phyloP scores from a whole-genome alignment of 73 alveolate species.

The Paramecium primaurelia region DNA sequence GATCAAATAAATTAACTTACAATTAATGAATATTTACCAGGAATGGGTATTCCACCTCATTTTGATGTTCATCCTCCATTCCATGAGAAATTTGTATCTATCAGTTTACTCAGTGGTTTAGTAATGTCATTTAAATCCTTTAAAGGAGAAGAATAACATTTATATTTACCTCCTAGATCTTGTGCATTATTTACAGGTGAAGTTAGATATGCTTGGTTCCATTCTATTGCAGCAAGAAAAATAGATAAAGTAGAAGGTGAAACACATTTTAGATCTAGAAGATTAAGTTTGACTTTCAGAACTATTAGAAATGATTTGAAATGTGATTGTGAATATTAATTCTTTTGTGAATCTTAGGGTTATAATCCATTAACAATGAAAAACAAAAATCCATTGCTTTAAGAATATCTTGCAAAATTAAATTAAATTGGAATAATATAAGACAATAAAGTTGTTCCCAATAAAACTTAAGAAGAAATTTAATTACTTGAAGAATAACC shows the following conservation, averaged over 20 bases:
- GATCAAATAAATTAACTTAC: conserved; percentile 70
- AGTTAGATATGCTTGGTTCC: conserved; percentile 79
- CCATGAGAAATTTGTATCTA: conserved; percentile 70
- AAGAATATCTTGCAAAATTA: conserved; percentile 36
- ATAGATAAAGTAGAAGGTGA: conserved; percentile 74
- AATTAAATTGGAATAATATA: conserved; percentile 62
- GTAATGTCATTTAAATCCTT: conserved; percentile 76
- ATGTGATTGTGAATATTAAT: conserved; percentile 72
- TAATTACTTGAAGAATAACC: conserved; percentile 55
- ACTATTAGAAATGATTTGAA: conserved; percentile 64
- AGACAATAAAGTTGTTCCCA: conserved; percentile 67
- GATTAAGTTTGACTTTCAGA: conserved; percentile 78
- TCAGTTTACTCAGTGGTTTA: conserved; percentile 68
- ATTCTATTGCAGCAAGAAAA: conserved; percentile 78
- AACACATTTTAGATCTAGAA: conserved; percentile 71
- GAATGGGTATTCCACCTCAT: conserved; percentile 90
- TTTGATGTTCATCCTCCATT: conserved; percentile 86
- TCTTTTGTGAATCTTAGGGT: conserved; percentile 74
- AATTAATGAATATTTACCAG: conserved; percentile 77
- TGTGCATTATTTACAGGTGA: conserved; percentile 75
- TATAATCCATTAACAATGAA: conserved; percentile 62
- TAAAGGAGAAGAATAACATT: conserved; percentile 66
- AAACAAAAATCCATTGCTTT: conserved; percentile 55
- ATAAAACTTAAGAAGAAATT: conserved; percentile 76
- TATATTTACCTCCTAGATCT: conserved; percentile 72